A percentile compares a stretch with the other conserved stretches of the same genome.
These are phyloP conservation scores for Neurospora sp. DNA, from an alignment of 495 filamentous ascomycete genomes.

Conservation along the genomic window DNA sequence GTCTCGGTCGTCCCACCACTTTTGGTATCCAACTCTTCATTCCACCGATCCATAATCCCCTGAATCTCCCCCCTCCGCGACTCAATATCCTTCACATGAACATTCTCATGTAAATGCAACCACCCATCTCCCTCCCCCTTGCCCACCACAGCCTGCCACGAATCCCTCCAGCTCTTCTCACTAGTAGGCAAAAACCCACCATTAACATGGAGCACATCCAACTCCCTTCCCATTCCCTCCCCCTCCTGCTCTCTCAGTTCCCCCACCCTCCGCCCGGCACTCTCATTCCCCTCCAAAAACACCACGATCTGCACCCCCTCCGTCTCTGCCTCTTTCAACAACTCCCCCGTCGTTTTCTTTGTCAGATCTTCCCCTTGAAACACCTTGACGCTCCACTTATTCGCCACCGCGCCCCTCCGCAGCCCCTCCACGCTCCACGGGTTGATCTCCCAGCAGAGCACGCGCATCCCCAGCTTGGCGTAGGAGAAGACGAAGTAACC, in stretches of 20 bases:
- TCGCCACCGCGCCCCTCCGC: constrained; percentile 53
- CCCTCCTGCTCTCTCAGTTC: constrained; percentile 4
- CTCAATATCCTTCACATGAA: constrained; percentile 53
- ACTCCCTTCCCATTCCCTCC: constrained; percentile 6
- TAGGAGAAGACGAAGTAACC: constrained; percentile 88
- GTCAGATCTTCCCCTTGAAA: constrained; percentile 20
- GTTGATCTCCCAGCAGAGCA: constrained; percentile 85
- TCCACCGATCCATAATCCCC: constrained; percentile 23
- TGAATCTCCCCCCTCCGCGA: constrained; percentile 40
- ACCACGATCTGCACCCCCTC: constrained; percentile 42
- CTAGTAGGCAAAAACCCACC: constrained; percentile 70
- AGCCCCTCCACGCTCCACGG: constrained; percentile 80
- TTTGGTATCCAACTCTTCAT: constrained; percentile 4
- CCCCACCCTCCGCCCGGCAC: constrained; percentile 40
- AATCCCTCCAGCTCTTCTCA: constrained; percentile 49
- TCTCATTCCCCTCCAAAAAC: constrained; percentile 59
- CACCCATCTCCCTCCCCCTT: constrained; percentile 37
- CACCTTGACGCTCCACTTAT: constrained; percentile 52
- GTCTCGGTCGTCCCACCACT: background rate
- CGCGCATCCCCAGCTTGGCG: constrained; percentile 56
- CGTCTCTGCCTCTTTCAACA: background rate
- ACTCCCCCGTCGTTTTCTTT: background rate
- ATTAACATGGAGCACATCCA: constrained; percentile 57
- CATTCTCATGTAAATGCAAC: constrained; percentile 84
- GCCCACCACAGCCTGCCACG: constrained; percentile 30